Evolutionary conservation across 2,329 filamentous ascomycete species (phyloP), one percentile per base, ranked within the genome.

Genomic region (Aspergillus pseudoviridinutans): DNA sequence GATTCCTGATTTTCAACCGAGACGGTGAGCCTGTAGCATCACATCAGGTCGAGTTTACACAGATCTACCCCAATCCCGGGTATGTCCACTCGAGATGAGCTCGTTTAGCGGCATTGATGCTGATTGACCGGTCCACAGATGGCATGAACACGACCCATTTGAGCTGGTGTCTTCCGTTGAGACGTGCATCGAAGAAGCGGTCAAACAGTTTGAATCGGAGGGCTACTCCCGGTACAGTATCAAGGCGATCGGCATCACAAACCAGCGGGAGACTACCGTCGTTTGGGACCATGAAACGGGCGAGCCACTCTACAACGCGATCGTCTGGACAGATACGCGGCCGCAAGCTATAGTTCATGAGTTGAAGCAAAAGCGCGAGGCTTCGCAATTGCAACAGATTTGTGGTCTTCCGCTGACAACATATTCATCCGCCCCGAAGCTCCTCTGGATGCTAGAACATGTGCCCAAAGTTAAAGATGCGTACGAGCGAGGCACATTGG

Each of bases 251-350:
- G 92, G 92, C 54, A 90, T 96, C 70, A 95, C 91, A 54, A 96
- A 93, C 75, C 91, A 96, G 78, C 86, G 92, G 68, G 92, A 96
- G 75, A 96, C 92, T 2, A 92, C 88, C 1, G 82, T 96, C 0
- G 86, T 92, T 24, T 96, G 91, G 91, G 90, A 96, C 73, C 82
- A 81, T 60, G 81, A 83, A 64, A 95, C 89, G 1, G 92, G 92
- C 61, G 83, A 93, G 71, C 85, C 91, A 4, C 80, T 96, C 8
- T 82, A 90, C 78, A 92, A 93, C 70, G 91, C 91, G 52, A 88
- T 96, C 62, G 92, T 91, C 50, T 96, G 92, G 91, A 89, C 91
- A 10, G 92, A 96, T 71, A 96, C 91, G 12, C 83, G 92, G 55
- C 92, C 90, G 32, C 84, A 86, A 61, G 79, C 82, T 41, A 79